A percentile compares a stretch with the other conserved stretches of the same genome.
These are phyloP conservation scores for Prillingera fragicola DNA, from an alignment of 1,284 basidiomycete genomes.

Conservation along the genomic window DNA sequence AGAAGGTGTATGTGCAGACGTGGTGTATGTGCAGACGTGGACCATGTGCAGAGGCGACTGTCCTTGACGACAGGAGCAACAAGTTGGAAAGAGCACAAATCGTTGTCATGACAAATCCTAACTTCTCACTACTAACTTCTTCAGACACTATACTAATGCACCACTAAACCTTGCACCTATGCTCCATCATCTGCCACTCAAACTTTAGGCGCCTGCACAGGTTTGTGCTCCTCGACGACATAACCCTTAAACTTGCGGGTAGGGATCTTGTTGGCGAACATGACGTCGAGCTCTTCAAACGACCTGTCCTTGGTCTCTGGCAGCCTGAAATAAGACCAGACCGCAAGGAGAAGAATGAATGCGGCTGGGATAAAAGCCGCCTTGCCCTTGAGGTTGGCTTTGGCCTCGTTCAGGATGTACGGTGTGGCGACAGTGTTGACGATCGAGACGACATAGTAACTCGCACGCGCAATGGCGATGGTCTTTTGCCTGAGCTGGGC, in stretches of 20 bases:
- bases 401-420: slow-evolving; percentile 16
- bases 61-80: too few species aligned
- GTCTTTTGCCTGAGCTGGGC: slow-evolving; percentile 49
- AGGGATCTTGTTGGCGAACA: slow-evolving; percentile 36
- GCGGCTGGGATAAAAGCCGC: slow-evolving; percentile 24
- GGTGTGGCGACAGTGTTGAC: slow-evolving; percentile 16
- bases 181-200: too few species aligned
- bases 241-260: slow-evolving; percentile 25
- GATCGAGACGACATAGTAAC: slow-evolving; percentile 45
- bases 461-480: slow-evolving; percentile 47
- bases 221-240: too few species aligned
- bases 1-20: too few species aligned
- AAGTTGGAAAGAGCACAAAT: too few species aligned
- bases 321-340: slow-evolving; percentile 21
- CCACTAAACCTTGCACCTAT: too few species aligned
- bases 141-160: too few species aligned
- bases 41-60: too few species aligned
- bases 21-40: too few species aligned
- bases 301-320: slow-evolving; percentile 38
- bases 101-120: too few species aligned
- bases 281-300: slow-evolving; percentile 38
- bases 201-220: too few species aligned
- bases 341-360: slow-evolving; percentile 14
- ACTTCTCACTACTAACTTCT: too few species aligned
- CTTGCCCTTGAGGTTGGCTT: slow-evolving; percentile 19